Percentiles rank a stretch among this genome's conserved stretches.
These are phyloP conservation scores for Xylaria digitata DNA, from an alignment of 2,329 filamentous ascomycete genomes.

Conservation along the genomic window DNA sequence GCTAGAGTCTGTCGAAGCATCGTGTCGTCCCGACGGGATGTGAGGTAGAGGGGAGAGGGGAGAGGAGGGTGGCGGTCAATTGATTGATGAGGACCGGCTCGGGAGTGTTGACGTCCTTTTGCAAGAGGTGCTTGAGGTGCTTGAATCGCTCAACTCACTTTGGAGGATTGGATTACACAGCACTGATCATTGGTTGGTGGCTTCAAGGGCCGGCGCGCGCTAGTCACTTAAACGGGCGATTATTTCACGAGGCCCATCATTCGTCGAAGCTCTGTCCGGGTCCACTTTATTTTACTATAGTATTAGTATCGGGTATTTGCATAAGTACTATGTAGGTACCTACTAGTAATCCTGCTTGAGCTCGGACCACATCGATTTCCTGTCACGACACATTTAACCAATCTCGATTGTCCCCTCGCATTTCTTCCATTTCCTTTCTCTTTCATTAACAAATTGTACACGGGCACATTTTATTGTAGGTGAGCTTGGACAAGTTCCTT, in stretches of 20 bases:
- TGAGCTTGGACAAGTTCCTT: slow-evolving; percentile 65
- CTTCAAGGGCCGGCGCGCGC: slow-evolving; percentile 28
- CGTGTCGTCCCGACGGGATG: slow-evolving; percentile 68
- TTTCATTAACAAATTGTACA: slow-evolving; percentile 70
- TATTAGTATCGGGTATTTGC: not conserved
- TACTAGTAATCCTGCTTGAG: not conserved
- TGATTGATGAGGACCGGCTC: slow-evolving; percentile 31
- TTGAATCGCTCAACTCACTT: slow-evolving; percentile 18
- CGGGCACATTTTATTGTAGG: slow-evolving; percentile 79
- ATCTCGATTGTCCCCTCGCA: slow-evolving; percentile 41
- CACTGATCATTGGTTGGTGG: slow-evolving; percentile 24
- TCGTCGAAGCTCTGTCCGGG: slow-evolving; percentile 30
- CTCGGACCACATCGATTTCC: no score
- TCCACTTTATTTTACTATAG: slow-evolving; percentile 4
- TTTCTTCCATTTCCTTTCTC: slow-evolving; percentile 54
- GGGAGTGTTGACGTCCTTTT: slow-evolving; percentile 44
- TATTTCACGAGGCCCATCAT: slow-evolving; percentile 45
- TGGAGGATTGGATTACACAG: slow-evolving; percentile 24
- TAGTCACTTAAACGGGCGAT: slow-evolving; percentile 46
- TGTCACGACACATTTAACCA: slow-evolving; percentile 9
- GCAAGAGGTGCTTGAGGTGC: slow-evolving; percentile 1
- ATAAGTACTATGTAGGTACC: not conserved
- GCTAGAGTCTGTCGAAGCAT: slow-evolving; percentile 76
- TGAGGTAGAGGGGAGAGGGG: slow-evolving; percentile 54
- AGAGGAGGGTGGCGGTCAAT: slow-evolving; percentile 43